A percentile compares a stretch with the other conserved stretches of the same genome.
These are phyloP conservation scores for Rhododendron molle DNA, from an alignment of 148 eudicot genomes.

Conservation along the genomic window DNA sequence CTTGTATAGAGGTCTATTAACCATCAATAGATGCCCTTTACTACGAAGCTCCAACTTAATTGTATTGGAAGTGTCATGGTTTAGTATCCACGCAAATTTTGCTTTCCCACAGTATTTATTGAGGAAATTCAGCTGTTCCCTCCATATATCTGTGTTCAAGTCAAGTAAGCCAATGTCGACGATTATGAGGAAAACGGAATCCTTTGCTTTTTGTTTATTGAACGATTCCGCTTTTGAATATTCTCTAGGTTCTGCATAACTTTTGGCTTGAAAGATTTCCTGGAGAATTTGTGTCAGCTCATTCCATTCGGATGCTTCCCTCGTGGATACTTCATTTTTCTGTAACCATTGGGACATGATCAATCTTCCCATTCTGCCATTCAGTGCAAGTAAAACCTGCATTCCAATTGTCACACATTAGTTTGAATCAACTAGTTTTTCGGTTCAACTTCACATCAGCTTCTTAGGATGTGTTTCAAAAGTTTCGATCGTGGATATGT, in stretches of 20 bases:
- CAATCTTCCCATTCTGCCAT: conserved; percentile 60
- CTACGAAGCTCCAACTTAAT: conserved; percentile 68
- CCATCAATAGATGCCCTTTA: conserved; percentile 76
- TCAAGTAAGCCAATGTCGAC: conserved; percentile 72
- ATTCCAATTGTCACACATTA: background rate
- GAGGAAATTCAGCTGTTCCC: conserved; percentile 67
- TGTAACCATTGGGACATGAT: conserved; percentile 66
- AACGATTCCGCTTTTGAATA: conserved; percentile 16
- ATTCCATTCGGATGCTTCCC: conserved; percentile 88
- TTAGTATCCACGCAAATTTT: conserved; percentile 75
- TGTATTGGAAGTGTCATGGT: conserved; percentile 68
- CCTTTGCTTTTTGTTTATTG: conserved; percentile 12
- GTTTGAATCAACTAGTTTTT: background rate
- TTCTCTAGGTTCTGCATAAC: conserved; percentile 21
- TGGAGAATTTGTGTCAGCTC: conserved; percentile 71
- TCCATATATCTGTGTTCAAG: conserved; percentile 76
- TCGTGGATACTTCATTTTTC: conserved; percentile 48
- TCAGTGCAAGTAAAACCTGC: conserved; percentile 83
- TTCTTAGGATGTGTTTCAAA: background rate
- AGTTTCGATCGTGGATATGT: background rate
- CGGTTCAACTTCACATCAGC: background rate
- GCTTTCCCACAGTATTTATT: conserved; percentile 43
- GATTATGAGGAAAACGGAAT: conserved; percentile 44
- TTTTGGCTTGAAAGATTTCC: conserved; percentile 33
- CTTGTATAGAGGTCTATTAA: conserved; percentile 79